These are phyloP conservation scores for Pistacia integerrima DNA, from an alignment of 345 rosid species.

Conservation along the genomic window DNA sequence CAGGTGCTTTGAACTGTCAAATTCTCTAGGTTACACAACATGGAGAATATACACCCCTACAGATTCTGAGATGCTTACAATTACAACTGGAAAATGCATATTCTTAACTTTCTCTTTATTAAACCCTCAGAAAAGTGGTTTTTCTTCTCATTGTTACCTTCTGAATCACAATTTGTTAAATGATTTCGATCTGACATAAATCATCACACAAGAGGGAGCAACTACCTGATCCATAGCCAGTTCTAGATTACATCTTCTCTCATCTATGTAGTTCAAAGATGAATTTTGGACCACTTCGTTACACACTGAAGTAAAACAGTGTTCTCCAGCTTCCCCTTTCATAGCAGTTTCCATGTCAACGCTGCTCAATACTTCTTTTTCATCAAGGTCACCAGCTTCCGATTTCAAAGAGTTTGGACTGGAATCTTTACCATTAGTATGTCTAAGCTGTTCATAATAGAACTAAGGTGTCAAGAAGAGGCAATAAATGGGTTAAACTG, in stretches of 20 bases:
- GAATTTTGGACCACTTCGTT: constrained; percentile 15
- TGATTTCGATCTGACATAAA: neutral
- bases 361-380: constrained; percentile 13
- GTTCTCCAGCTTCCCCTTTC: constrained; percentile 23
- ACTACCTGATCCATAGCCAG: constrained; percentile 24
- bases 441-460: constrained; percentile 30
- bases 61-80: neutral
- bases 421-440: constrained; percentile 7
- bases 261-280: constrained; percentile 24
- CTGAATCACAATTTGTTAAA: constrained; percentile 1
- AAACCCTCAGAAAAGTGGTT: neutral
- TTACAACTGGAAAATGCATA: neutral
- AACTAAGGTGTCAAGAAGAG: constrained; percentile 16
- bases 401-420: constrained; percentile 11
- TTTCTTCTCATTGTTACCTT: neutral
- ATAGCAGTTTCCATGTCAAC: constrained; percentile 7
- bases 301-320: constrained; percentile 10
- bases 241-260: constrained; percentile 17
- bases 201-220: neutral
- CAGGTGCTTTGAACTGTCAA: neutral
- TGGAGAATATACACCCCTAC: neutral
- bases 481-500: constrained; percentile 8
- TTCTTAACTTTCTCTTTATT: neutral
- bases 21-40: neutral
- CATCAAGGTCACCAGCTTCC: constrained; percentile 25